Evolutionary conservation across 2,329 filamentous ascomycete species (phyloP).

Genomic region (Fusarium sp.): DNA sequence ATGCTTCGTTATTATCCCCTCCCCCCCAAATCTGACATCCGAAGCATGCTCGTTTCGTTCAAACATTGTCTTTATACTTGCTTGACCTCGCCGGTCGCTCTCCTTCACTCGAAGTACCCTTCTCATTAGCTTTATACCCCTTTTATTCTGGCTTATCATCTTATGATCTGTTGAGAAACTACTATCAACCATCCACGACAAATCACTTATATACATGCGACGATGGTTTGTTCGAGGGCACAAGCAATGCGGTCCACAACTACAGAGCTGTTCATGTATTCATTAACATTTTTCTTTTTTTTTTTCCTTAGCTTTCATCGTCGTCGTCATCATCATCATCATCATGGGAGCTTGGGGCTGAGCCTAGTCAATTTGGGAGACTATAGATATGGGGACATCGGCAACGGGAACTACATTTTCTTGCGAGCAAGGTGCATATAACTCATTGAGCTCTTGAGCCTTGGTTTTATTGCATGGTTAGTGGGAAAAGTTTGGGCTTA

Average conservation of each 20-base stretch:
- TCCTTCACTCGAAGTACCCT: constrained; percentile 2
- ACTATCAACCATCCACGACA: constrained; percentile 3
- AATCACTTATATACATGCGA: constrained; percentile 6
- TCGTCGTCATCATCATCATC: constrained; percentile 2
- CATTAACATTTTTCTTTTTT: constrained; percentile 1
- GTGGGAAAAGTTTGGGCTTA: neutral
- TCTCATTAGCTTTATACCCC: constrained; percentile 35
- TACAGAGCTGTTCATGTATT: constrained; percentile 13
- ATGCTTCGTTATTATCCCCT: neutral
- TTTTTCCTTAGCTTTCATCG: neutral
- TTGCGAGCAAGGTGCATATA: constrained; percentile 13
- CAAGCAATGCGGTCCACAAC: constrained; percentile 3
- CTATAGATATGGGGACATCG: constrained; percentile 26
- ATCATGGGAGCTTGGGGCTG: neutral
- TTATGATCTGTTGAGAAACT: constrained; percentile 5
- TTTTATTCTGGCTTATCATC: constrained; percentile 31
- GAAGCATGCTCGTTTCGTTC: constrained; percentile 5
- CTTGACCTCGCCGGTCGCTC: constrained; percentile 16
- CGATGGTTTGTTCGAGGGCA: constrained; percentile 6
- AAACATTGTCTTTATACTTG: constrained; percentile 12
- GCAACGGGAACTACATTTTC: constrained; percentile 9
- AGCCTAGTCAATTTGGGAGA: constrained; percentile 9
- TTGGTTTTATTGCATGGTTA: constrained; percentile 7
- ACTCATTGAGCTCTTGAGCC: constrained; percentile 8
- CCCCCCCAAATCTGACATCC: neutral